A percentile compares a stretch with the other conserved stretches of the same genome.
Evolutionary conservation across 164 flowering plant species (phyloP).

Genomic region (Vitis cinerea): DNA sequence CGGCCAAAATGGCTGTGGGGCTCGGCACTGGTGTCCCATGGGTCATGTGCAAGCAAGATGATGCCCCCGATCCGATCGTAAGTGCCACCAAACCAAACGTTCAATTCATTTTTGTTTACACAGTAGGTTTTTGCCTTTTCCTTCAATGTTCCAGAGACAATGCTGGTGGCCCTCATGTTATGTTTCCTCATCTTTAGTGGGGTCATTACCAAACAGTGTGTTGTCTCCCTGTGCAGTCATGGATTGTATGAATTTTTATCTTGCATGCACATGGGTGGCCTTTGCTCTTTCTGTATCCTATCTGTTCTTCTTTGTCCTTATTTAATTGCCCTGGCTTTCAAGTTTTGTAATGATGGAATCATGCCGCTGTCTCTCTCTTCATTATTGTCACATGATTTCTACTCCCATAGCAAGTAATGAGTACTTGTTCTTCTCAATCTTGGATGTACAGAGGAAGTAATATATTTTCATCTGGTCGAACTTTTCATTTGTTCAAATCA

Average conservation of each 20-base stretch:
- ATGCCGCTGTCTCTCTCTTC: constrained; percentile 2
- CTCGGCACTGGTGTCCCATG: constrained; percentile 75
- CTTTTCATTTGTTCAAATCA: background rate
- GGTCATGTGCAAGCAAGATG: constrained; percentile 92
- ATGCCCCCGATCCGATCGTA: constrained; percentile 82
- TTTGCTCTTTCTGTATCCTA: constrained; percentile 6
- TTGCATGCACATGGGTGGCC: constrained; percentile 22
- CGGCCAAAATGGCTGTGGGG: constrained; percentile 72
- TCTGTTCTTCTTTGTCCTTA: background rate
- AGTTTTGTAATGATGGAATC: constrained; percentile 1
- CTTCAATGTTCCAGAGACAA: constrained; percentile 2
- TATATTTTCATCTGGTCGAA: background rate
- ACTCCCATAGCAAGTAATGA: background rate
- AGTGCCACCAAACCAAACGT: constrained; percentile 16
- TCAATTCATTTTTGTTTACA: constrained; percentile 2
- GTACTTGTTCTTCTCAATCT: no score
- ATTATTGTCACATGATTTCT: background rate
- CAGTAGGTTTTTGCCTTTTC: constrained; percentile 3
- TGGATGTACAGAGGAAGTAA: no score
- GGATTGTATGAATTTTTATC: constrained; percentile 18
- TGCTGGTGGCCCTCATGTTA: constrained; percentile 15
- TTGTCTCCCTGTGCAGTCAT: constrained; percentile 15
- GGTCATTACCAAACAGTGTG: constrained; percentile 4
- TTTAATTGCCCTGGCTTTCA: constrained; percentile 2
- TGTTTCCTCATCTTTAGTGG: constrained; percentile 14